These are phyloP conservation scores for Epichloe coenophiala DNA, from an alignment of 2,329 filamentous ascomycete species.

Conservation along the genomic window DNA sequence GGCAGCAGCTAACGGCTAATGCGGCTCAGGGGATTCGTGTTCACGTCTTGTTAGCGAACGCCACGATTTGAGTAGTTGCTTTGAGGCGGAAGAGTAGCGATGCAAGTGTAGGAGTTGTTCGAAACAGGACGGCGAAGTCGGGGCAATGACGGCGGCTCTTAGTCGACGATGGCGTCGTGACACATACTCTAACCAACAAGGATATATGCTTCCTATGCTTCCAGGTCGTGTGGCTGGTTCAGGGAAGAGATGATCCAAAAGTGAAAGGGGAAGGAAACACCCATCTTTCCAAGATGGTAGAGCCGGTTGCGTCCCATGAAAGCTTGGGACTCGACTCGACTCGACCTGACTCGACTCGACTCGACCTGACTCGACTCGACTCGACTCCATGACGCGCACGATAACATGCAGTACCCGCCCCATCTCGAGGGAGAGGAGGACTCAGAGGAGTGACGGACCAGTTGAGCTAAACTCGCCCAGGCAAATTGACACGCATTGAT, in stretches of 20 bases:
- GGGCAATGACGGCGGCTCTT: neutral
- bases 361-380: too few species aligned
- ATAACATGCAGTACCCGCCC: too few species aligned
- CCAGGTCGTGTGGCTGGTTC: neutral
- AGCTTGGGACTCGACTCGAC: too few species aligned
- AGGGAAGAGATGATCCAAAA: neutral
- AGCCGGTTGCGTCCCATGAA: too few species aligned
- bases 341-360: too few species aligned
- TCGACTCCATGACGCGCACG: too few species aligned
- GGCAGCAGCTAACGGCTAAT: neutral
- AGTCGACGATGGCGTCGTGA: neutral
- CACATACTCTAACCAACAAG: neutral
- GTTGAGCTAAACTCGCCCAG: too few species aligned
- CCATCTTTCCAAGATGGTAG: too few species aligned
- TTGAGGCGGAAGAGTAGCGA: neutral
- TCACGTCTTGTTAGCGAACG: neutral
- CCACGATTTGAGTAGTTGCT: neutral
- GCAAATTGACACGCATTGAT: too few species aligned
- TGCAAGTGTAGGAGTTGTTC: neutral
- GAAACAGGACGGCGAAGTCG: neutral
- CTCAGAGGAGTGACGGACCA: too few species aligned
- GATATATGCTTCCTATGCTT: neutral
- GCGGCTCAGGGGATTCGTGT: conserved; percentile 1
- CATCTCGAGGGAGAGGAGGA: too few species aligned
- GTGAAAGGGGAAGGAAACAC: neutral